phyloP scores from a whole-genome alignment of 192 early-diverging fungal genomes.

The Coemansia sp. region DNA sequence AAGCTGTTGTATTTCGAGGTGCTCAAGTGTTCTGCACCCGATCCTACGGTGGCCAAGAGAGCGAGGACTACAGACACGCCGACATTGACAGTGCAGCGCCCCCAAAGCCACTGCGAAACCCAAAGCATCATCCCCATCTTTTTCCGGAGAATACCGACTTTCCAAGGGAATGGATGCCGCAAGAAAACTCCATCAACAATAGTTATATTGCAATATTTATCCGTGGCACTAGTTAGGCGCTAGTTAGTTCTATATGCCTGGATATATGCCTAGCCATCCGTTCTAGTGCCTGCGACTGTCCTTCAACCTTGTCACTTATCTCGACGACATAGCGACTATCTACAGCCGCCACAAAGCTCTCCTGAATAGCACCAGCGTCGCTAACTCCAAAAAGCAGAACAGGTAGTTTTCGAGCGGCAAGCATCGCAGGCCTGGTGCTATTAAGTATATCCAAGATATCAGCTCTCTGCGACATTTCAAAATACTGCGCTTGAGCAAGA shows the following conservation, averaged over 20 bases:
- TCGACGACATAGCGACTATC: not conserved
- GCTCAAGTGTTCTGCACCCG: too few relatives aligned
- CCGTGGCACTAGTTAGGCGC: too few relatives aligned
- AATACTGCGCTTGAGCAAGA: constrained; percentile 35
- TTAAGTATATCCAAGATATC: not conserved
- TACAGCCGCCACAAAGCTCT: not conserved
- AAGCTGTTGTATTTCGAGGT: too few relatives aligned
- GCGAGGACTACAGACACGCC: too few relatives aligned
- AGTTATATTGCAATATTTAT: too few relatives aligned
- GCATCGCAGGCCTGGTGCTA: not conserved
- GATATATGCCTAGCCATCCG: constrained; percentile 22
- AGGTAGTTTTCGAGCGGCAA: constrained; percentile 3
- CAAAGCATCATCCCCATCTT: too few relatives aligned
- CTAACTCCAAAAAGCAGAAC: constrained; percentile 23
- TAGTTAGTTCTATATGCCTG: constrained; percentile 8
- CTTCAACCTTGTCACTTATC: constrained; percentile 2
- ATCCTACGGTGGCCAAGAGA: too few relatives aligned
- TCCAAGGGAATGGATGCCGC: too few relatives aligned
- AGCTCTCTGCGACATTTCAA: constrained; percentile 17
- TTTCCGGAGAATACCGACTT: too few relatives aligned
- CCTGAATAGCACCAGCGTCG: not conserved
- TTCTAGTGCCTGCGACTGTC: constrained; percentile 5
- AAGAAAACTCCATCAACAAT: too few relatives aligned
- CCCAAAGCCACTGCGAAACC: too few relatives aligned
- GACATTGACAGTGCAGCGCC: too few relatives aligned